Percentiles rank a stretch among this genome's conserved stretches.
These are phyloP conservation scores for Teratosphaeria viscida DNA, from an alignment of 2,329 filamentous ascomycete genomes.

Conservation along the genomic window DNA sequence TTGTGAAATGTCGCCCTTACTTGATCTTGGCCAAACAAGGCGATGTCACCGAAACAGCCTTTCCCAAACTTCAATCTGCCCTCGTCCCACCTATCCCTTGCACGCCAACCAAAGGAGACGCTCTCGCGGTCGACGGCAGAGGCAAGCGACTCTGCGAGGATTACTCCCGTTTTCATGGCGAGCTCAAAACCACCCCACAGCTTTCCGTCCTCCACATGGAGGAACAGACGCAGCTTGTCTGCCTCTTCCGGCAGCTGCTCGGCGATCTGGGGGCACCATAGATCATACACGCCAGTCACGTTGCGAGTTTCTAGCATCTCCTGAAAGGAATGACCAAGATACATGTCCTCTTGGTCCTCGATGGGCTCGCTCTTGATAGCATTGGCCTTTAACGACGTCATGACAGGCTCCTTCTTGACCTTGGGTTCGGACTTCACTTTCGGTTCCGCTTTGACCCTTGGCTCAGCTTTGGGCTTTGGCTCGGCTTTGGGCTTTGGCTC, in stretches of 20 bases:
- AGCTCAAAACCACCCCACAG: constrained; percentile 41
- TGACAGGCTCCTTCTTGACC: constrained; percentile 7
- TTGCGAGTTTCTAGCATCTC: constrained; percentile 5
- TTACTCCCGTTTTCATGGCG: constrained; percentile 32
- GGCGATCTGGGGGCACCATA: constrained; percentile 21
- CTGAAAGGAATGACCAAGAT: constrained; percentile 7
- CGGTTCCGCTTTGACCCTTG: constrained; percentile 3
- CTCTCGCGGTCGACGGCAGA: constrained; percentile 2
- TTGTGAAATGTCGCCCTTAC: constrained; percentile 17
- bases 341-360: constrained; percentile 9
- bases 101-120: constrained; percentile 23
- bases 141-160: constrained; percentile 28
- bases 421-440: constrained; percentile 1
- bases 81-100: constrained; percentile 17
- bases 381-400: neutral
- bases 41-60: constrained; percentile 25
- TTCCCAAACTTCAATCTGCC: constrained; percentile 22
- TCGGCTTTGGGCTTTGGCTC: neutral
- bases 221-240: constrained; percentile 25
- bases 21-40: constrained; percentile 14
- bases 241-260: constrained; percentile 9
- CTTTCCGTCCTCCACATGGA: constrained; percentile 27
- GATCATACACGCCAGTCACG: constrained; percentile 38
- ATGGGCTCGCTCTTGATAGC: neutral
- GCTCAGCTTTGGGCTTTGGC: constrained; percentile 1